Evolutionary conservation across 176 grass and related monocot genomes (phyloP), one percentile per base, ranked within the genome.

Genomic region (Avena insularis): DNA sequence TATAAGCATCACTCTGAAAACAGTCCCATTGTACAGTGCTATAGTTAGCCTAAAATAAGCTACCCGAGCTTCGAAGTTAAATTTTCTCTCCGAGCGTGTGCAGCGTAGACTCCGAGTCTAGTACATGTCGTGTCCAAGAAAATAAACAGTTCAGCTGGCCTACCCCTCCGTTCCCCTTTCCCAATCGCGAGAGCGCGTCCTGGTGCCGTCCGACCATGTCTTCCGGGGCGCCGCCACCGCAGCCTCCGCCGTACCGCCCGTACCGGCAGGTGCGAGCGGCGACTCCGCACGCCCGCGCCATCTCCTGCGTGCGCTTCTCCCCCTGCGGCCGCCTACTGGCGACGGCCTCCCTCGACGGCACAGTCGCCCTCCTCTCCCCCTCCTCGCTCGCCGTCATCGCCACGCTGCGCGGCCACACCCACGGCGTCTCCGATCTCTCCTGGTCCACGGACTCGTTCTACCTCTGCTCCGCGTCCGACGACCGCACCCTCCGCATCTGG

Each of bases 261-360:
- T 98, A 98, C 85, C 79, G 88, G 49, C 90, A 94, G 21, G 20
- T 84, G 4, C 88, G 90, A 58, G 56, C 65, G 31, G 88, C 87
- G 46, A 86, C 84, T 5, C 90, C 79, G 14, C 96, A 98, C 87
- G 64, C 70, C 57, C 81, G 82, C 6, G 96, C 96, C 67, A 77
- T 98, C 9, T 98, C 96, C 16, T 98, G 90, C 90, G 92, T 98
- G 68, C 91, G 94, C 58, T 98, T 95, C 90, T 95, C 96, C 85
- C 92, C 92, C 80, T 95, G 94, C 83, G 96, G 96, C 29, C 90
- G 86, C 20, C 79, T 95, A 60, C 90, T 98, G 12, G 93, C 96
- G 13, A 94, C 96, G 47, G 90, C 96, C 13, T 98, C 96, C 48
- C 92, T 98, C 38, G 96, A 95, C 90, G 84, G 90, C 47, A 95